Base-by-base conservation (phyloP, 306 rosid genomes). In the Cyamopsis tetragonoloba region DNA sequence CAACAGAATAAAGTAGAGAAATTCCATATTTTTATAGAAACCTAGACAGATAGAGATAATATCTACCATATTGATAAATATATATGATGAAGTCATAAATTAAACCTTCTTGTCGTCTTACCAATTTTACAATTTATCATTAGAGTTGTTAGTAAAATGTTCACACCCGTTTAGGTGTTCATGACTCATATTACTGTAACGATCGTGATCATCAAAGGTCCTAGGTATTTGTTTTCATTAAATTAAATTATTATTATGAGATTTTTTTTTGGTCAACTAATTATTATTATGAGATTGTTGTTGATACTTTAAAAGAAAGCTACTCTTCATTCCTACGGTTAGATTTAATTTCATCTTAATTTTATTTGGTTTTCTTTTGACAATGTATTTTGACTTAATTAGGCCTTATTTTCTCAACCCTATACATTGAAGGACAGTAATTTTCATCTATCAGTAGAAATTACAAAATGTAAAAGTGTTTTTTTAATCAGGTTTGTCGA, bases 21-120 rank as follows among this genome's bases (percentile, higher is more conserved):
- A 35, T n/a, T 66, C 2, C 69, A n/a, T 58, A 38, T 66, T 2
- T 26, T 75, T 48, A 67, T 67, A 38, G 56, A 68, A 67, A 66
- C 18, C 59, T 44, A 6, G 7, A 23, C 5, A 57, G 46, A 47
- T 44, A 6, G 7, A 23, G 8, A 57, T 57, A 47, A 48, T 47
- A n/a, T n/a, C 59, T 26, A 57, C 58, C 55, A 27, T 28, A 63
- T 56, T 67, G 44, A 75, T n/a, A n/a, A n/a, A n/a, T 55, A 66
- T 66, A 28, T 47, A 48, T 37, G 53, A 38, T 67, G 74, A 67
- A 67, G 47, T 67, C 56, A 75, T 26, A n/a, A 44, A 11, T 30
- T 26, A n/a, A 44, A 11, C 39, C 32, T 12, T 34, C n/a, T 28
- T 73, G 46, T 47, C 18, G n/a, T 65, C 41, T 55, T 35, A 3